Evolutionary conservation across 2,329 filamentous ascomycete genomes (phyloP), one percentile per base, ranked within the genome.

Genomic region (Nemania sp.): DNA sequence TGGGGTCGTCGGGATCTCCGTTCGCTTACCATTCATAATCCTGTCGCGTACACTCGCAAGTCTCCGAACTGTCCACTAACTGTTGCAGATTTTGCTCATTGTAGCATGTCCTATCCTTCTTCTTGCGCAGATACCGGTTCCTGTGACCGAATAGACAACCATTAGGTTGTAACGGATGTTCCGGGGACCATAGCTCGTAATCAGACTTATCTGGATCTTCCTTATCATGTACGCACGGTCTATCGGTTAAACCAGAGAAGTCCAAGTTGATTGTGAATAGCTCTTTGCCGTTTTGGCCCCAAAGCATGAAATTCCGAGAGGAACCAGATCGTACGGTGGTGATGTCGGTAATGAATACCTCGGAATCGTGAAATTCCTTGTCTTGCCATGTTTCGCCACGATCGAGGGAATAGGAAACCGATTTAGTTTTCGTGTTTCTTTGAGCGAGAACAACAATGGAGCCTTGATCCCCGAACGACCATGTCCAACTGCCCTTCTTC

Each of bases 381-480:
- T 93, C 87, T 22, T 83, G 81, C 96, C 96, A 99, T 1, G 84
- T 92, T 51, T 87, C 82, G 69, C 97, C 96, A 77, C 95, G 92
- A 76, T 99, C 91, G 11, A 90, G 83, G 18, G 93, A 91, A 81
- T 96, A 98, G 66, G 88, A 89, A 60, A 94, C 82, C 0, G 84
- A 81, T 71, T 91, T 91, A 4, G 92, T 93, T 59, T 88, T 85
- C 60, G 86, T 86, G 15, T 87, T 85, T 65, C 93, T 89, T 76
- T 92, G 88, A 24, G 95, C 94, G 56, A 99, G 90, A 49, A 97
- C 93, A 69, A 98, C 89, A 74, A 98, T 91, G 5, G 93, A 96
- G 29, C 96, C 96, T 79, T 97, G 93, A 75, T 99, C 97, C 66
- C 96, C 97, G 78, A 93, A 97, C 76, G 97, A 93, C 93, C 94